A percentile compares a stretch with the other conserved stretches of the same genome.
phyloP scores from a whole-genome alignment of 1,139 yeast species.

The Pichia sp. region DNA sequence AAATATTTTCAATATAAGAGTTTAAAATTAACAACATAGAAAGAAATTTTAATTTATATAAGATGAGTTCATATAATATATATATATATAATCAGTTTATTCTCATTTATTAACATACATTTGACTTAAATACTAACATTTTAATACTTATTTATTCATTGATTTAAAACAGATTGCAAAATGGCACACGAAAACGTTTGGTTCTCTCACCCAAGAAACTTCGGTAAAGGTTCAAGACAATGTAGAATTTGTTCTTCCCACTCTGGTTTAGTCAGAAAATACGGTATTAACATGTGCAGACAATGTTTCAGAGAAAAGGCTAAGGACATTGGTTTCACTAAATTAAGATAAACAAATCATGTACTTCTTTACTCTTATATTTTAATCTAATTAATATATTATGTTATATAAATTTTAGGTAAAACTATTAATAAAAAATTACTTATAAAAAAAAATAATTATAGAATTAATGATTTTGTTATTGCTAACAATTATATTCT shows the following conservation, averaged over 20 bases:
- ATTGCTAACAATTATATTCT: neutral
- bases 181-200: constrained; percentile 99
- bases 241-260: constrained; percentile 99
- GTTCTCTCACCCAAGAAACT: constrained; percentile 99
- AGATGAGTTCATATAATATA: neutral
- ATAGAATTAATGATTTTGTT: no score
- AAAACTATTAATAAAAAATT: constrained; percentile 1
- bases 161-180: constrained; percentile 9
- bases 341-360: constrained; percentile 70
- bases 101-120: neutral
- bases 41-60: neutral
- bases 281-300: constrained; percentile 99
- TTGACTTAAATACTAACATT: constrained; percentile 14
- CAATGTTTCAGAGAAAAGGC: constrained; percentile 99
- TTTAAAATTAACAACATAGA: no score
- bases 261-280: constrained; percentile 99
- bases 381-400: constrained; percentile 5
- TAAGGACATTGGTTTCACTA: constrained; percentile 97
- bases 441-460: neutral
- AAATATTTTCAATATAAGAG: no score
- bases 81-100: neutral
- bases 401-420: constrained; percentile 8
- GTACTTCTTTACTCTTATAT: constrained; percentile 6
- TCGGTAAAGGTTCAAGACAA: constrained; percentile 99
- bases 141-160: neutral